Evolutionary conservation across 805 yeast genomes (phyloP).

Genomic region (Teunomyces funiuensis): DNA sequence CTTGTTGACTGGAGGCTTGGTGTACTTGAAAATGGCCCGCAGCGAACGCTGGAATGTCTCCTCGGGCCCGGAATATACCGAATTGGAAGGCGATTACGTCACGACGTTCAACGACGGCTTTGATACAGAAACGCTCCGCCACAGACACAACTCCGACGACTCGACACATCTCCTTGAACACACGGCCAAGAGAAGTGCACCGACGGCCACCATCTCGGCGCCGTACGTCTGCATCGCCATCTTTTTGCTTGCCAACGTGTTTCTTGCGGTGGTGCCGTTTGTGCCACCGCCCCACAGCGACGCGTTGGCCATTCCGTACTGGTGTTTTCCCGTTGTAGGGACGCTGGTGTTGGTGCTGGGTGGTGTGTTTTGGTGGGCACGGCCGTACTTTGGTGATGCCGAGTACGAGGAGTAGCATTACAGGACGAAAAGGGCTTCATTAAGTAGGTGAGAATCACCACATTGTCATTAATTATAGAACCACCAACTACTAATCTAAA

Average conservation of each 20-base stretch:
- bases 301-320: conserved; percentile 45
- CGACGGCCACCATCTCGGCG: conserved; percentile 20
- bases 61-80: not conserved
- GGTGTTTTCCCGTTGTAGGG: conserved; percentile 58
- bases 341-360: conserved; percentile 46
- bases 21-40: conserved; percentile 47
- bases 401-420: conserved; percentile 18
- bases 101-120: not conserved
- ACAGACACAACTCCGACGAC: conserved; percentile 1
- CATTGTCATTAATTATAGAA: too few relatives aligned
- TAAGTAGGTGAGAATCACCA: too few relatives aligned
- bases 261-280: conserved; percentile 56
- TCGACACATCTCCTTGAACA: not conserved
- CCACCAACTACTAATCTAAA: too few relatives aligned
- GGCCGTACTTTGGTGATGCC: conserved; percentile 10
- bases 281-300: conserved; percentile 49
- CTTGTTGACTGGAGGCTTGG: conserved; percentile 50
- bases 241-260: conserved; percentile 47
- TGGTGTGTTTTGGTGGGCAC: conserved; percentile 24
- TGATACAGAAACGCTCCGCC: not conserved
- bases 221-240: conserved; percentile 32
- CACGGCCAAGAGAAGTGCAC: not conserved
- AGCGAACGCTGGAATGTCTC: conserved; percentile 42
- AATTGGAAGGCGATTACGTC: conserved; percentile 9
- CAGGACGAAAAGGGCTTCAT: not conserved